These are phyloP conservation scores for Trametes cinnabarina DNA, from an alignment of 768 basidiomycete species.

Conservation along the genomic window DNA sequence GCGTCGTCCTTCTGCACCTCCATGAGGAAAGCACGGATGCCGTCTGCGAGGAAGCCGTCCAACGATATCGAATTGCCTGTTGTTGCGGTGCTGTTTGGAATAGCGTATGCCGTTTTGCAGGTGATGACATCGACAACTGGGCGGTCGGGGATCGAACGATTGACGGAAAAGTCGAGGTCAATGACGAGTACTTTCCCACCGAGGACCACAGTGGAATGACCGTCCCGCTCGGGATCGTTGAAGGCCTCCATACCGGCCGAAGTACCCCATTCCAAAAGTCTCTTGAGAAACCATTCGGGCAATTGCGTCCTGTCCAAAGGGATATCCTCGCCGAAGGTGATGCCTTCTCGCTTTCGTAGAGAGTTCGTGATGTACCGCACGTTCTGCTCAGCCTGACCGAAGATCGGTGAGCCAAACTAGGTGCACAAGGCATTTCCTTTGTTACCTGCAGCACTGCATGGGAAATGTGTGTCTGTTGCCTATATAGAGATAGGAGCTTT, in stretches of 20 bases:
- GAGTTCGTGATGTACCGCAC: conserved; percentile 48
- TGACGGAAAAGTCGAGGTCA: conserved; percentile 64
- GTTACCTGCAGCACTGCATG: conserved; percentile 54
- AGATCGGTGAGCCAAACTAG: background rate
- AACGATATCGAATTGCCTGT: conserved; percentile 53
- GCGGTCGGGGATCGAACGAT: conserved; percentile 35
- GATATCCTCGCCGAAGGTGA: conserved; percentile 61
- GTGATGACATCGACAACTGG: conserved; percentile 47
- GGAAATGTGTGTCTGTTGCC: conserved; percentile 57
- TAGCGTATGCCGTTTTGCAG: conserved; percentile 75
- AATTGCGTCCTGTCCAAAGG: conserved; percentile 47
- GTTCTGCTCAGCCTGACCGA: conserved; percentile 51
- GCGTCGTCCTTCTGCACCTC: conserved; percentile 59
- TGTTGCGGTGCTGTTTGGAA: conserved; percentile 39
- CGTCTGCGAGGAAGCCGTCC: conserved; percentile 59
- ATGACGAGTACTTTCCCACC: conserved; percentile 81
- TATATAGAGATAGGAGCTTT: conserved; percentile 65
- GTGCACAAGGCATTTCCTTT: background rate
- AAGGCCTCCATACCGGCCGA: conserved; percentile 74
- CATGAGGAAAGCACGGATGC: conserved; percentile 54
- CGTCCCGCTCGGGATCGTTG: conserved; percentile 52
- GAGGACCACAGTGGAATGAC: conserved; percentile 55
- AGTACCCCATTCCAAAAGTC: conserved; percentile 60
- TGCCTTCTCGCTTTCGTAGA: conserved; percentile 45
- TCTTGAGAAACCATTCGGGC: conserved; percentile 56